Evolutionary conservation across 2,329 filamentous ascomycete species (phyloP).

Genomic region (Thielaviopsis populi): DNA sequence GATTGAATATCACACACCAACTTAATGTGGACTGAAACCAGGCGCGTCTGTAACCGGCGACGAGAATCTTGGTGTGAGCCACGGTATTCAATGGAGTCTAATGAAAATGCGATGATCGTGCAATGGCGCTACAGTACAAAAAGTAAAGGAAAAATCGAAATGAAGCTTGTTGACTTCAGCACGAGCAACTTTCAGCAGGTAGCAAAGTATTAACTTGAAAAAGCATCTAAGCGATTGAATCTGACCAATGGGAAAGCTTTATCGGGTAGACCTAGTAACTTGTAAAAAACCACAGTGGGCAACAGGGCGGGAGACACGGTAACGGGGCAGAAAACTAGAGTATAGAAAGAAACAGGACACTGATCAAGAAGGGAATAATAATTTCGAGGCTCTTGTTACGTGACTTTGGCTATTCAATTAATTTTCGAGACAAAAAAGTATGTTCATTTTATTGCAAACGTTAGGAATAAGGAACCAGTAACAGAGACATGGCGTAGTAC

Average conservation of each 20-base stretch:
- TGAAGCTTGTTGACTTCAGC: slow-evolving; percentile 3
- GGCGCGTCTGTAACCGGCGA: background rate
- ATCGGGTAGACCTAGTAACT: background rate
- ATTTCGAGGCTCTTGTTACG: background rate
- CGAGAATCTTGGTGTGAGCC: background rate
- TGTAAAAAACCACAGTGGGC: background rate
- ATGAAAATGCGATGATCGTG: background rate
- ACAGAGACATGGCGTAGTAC: background rate
- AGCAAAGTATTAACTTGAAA: background rate
- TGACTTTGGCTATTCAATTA: background rate
- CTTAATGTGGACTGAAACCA: background rate
- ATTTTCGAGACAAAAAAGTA: background rate
- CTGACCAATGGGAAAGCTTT: background rate
- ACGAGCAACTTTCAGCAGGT: background rate
- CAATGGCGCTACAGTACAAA: background rate
- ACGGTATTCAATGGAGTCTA: background rate
- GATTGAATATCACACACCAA: background rate
- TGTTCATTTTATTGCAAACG: background rate
- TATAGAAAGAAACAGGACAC: background rate
- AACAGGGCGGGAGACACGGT: background rate
- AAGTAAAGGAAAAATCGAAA: background rate
- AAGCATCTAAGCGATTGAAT: slow-evolving; percentile 8
- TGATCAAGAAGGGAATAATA: too few relatives aligned
- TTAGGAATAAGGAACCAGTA: too few relatives aligned
- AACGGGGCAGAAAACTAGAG: background rate